Conservation (phyloP, 2,329 filamentous ascomycete species). For the Fusarium nelsonii region DNA sequence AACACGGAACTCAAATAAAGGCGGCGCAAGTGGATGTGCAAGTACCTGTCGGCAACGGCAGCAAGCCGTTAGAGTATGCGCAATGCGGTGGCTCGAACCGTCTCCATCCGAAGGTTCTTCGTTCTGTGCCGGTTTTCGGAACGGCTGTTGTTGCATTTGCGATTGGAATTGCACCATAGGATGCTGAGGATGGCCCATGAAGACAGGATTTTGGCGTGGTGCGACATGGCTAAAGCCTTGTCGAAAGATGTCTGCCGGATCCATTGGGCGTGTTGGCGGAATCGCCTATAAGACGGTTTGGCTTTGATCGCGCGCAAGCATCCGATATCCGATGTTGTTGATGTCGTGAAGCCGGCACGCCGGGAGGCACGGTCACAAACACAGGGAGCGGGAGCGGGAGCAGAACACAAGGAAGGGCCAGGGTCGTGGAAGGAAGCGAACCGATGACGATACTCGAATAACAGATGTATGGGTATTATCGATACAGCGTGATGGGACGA, state of each 20-base stretch:
- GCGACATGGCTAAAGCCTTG: constrained; percentile 65
- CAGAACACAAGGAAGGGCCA: constrained; percentile 21
- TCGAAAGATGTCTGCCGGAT: constrained; percentile 70
- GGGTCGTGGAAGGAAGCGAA: constrained; percentile 17
- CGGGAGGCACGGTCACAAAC: constrained; percentile 28
- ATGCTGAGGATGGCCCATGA: constrained; percentile 48
- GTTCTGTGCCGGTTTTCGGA: constrained; percentile 49
- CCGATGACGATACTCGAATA: constrained; percentile 13
- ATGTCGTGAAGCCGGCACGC: constrained; percentile 37
- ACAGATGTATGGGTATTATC: constrained; percentile 12
- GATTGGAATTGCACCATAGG: constrained; percentile 44
- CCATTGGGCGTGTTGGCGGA: constrained; percentile 59
- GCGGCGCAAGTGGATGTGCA: constrained; percentile 30
- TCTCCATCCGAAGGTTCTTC: constrained; percentile 64
- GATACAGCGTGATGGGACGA: neutral
- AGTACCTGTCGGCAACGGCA: constrained; percentile 82
- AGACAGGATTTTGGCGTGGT: constrained; percentile 53
- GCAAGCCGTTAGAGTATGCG: constrained; percentile 83
- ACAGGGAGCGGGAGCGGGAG: constrained; percentile 14
- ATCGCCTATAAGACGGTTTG: constrained; percentile 15
- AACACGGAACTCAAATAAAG: constrained; percentile 26
- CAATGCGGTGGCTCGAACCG: constrained; percentile 71
- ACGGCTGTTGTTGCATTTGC: constrained; percentile 48
- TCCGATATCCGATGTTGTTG: constrained; percentile 24
- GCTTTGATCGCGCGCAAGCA: constrained; percentile 21